Base-by-base conservation (phyloP, 768 basidiomycete species). In the Hebeloma cylindrosporum region DNA sequence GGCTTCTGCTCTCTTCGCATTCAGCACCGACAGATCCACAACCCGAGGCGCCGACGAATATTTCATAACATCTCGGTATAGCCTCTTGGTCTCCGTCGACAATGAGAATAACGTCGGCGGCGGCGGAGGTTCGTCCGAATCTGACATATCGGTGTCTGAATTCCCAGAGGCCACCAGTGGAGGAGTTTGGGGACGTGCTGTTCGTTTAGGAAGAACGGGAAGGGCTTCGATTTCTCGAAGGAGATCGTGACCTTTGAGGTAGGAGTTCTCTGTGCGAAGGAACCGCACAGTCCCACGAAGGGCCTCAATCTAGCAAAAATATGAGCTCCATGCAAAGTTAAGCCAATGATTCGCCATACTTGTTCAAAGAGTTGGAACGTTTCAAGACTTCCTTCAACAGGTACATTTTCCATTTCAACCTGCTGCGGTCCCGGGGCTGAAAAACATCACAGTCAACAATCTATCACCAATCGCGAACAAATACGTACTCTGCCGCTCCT, bases 231-330 rank as follows among this genome's bases (percentile, higher is more conserved):
- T 83, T 54, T 92, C 88, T 40, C 78, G 76, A 47, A 97, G 80
- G 0, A 98, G 77, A 56, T 94, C 92, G 63, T 92, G 89, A 2
- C 93, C 91, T 60, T 88, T 93, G 67, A 98, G 83, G 60, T 90
- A 93, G 2, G 90, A 79, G 61, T 98, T 98, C 65, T 98, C 94
- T 26, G 77, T 83, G 17, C 94, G 83, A n/a, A 99, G 73, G 80
- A 88, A 97, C 14, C 91, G 82, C 21, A 98, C 82, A 0, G 94
- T 89, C 4, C 86, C 84, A 29, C 91, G 87, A n/a, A 97, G 77
- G 10, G 87, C 88, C 34, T 95, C 89, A 59, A 97, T 83, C 87
- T 54, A 33, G 4, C 3, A 27, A 14, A 16, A 14, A n/a, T 26
- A 25, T 48, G 93, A 46, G 37, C 11, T 28, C 9, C 18, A 16